Percentiles rank a stretch among this genome's conserved stretches.
Evolutionary conservation across 2,329 filamentous ascomycete genomes (phyloP).

Genomic region (Fusarium nodosum): DNA sequence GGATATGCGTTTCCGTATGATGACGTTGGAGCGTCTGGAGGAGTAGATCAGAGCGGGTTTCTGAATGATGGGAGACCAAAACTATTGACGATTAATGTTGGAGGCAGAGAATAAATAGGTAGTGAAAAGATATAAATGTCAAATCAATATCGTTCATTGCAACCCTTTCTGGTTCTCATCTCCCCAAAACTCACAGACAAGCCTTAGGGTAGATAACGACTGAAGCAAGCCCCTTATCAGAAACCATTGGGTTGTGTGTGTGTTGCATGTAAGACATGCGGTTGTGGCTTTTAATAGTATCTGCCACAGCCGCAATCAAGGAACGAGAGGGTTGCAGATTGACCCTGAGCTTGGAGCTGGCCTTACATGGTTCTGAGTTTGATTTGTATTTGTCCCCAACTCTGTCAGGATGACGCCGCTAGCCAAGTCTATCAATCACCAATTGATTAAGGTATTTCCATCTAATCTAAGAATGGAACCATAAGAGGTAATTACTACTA

Average conservation of each 20-base stretch:
- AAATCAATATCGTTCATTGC: background rate
- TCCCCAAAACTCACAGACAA: too few species aligned
- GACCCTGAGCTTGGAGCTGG: conserved; percentile 2
- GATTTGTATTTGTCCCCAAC: background rate
- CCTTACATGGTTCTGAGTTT: background rate
- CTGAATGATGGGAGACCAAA: conserved; percentile 69
- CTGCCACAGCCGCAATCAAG: conserved; percentile 25
- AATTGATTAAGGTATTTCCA: background rate
- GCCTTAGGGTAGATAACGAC: background rate
- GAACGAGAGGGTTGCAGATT: conserved; percentile 25
- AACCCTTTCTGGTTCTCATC: background rate
- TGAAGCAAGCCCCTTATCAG: background rate
- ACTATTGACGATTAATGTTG: conserved; percentile 69
- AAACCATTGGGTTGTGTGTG: background rate
- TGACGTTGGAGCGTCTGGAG: conserved; percentile 70
- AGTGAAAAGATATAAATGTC: background rate
- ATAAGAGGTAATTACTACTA: background rate
- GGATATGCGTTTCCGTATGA: conserved; percentile 82
- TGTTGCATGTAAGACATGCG: conserved; percentile 12
- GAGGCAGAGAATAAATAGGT: conserved; percentile 51
- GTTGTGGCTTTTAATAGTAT: conserved; percentile 26
- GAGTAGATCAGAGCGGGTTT: conserved; percentile 72
- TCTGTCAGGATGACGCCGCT: background rate
- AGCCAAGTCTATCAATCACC: background rate
- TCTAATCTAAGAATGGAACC: background rate